Conservation (phyloP, 306 rosid genomes). For the Cicer yamashitae region DNA sequence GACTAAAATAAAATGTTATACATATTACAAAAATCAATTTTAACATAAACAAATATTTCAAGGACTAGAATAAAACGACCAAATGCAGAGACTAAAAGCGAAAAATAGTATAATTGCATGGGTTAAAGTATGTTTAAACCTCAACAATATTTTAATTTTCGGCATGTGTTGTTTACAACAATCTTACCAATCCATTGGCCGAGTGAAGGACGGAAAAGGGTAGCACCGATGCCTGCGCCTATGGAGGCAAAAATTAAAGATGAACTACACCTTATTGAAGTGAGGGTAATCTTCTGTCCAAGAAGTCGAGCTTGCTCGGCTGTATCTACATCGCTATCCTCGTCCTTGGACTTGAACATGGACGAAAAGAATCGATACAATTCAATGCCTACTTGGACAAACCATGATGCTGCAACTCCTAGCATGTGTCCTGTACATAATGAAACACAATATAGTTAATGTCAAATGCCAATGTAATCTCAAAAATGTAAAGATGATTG, state of each 20-base stretch:
- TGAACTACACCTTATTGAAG: conserved; percentile 67
- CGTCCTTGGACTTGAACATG: conserved; percentile 44
- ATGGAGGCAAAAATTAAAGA: conserved; percentile 81
- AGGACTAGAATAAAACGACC: too few relatives aligned
- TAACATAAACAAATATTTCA: too few relatives aligned
- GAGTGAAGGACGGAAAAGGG: conserved; percentile 66
- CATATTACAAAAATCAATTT: too few relatives aligned
- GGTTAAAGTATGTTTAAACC: too few relatives aligned
- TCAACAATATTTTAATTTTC: conserved; percentile 9
- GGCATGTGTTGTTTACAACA: neutral
- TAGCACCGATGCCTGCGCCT: conserved; percentile 87
- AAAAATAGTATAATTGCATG: too few relatives aligned
- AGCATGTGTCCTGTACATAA: conserved; percentile 74
- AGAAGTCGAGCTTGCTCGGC: conserved; percentile 52
- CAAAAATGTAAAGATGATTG: neutral
- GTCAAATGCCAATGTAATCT: conserved; percentile 40
- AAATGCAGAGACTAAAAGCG: too few relatives aligned
- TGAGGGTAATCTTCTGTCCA: conserved; percentile 55
- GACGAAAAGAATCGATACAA: conserved; percentile 54
- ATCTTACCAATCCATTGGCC: conserved; percentile 92
- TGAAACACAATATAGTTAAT: conserved; percentile 37
- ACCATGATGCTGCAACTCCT: conserved; percentile 91
- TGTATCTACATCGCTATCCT: conserved; percentile 47
- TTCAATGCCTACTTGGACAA: conserved; percentile 81
- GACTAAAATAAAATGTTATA: too few relatives aligned